Base-by-base conservation (phyloP, 202 grass and related monocot genomes). In the Zoysia matrella region DNA sequence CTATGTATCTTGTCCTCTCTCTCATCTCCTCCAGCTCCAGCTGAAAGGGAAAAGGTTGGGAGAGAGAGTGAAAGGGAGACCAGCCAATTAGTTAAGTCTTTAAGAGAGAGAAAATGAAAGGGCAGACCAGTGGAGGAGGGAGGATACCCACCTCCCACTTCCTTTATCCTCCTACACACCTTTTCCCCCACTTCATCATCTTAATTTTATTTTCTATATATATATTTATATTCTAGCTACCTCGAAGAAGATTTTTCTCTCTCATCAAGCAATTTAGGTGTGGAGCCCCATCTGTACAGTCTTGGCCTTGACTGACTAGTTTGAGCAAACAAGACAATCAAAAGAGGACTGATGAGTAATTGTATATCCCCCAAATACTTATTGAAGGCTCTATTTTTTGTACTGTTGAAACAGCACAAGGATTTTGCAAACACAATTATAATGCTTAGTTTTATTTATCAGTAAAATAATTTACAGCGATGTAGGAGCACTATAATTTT, bases 101-200 rank as follows among this genome's bases (percentile, higher is more conserved):
- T 55, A 48, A 66, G 60, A 84, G 84, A 86, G 80, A 73, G 78
- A 86, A 76, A 81, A 61, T 82, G 67, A 80, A 57, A 43, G 73
- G 50, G 39, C 88, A 63, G 80, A 63, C 86, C 64, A 91, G 72
- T 72, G 84, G 85, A 91, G 85, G 83, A 91, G 66, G 89, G 84
- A 94, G 88, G 86, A 94, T 86, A 85, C 82, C 89, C 83, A 92
- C 87, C 89, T 92, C 94, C 94, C 89, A 90, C 90, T 93, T 73
- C 83, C 90, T 91, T 95, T 88, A 95, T 95, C 88, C 82, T 88
- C 84, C 86, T 86, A 18, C 81, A 81, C 61, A 81, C 75, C 70
- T 87, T 81, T 69, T 52, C 79, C 83, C 86, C 86, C 65, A 69
- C 75, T 79, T 18, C 52, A 57, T 46, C 39, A 36, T 36, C 30